Conservation (phyloP, 371 early-diverging fungal species). For the Blyttiomyces sp. region DNA sequence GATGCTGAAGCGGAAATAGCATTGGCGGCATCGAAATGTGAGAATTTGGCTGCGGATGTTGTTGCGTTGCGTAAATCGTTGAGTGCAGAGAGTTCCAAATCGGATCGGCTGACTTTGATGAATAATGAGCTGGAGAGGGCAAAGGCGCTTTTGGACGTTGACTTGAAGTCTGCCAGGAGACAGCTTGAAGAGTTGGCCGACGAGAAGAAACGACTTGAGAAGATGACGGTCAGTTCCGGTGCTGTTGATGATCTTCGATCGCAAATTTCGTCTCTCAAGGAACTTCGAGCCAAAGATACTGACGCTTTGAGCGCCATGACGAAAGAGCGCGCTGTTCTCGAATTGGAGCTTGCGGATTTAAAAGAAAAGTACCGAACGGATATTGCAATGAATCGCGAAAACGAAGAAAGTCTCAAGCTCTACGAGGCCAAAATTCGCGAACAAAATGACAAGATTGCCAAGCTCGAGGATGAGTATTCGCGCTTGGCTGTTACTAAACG, state of each 20-base stretch:
- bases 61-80: slow-evolving; percentile 2
- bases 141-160: slow-evolving; percentile 24
- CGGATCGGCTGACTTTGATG: background rate
- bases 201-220: slow-evolving; percentile 8
- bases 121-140: slow-evolving; percentile 21
- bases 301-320: slow-evolving; percentile 17
- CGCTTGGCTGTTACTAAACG: too few species aligned
- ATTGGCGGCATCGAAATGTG: slow-evolving; percentile 10
- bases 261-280: slow-evolving; percentile 6
- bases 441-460: too few species aligned
- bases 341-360: slow-evolving; percentile 21
- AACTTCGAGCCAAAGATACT: slow-evolving; percentile 3
- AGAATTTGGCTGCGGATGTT: slow-evolving; percentile 6
- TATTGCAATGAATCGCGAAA: background rate
- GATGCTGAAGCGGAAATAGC: background rate
- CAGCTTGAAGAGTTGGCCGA: slow-evolving; percentile 15
- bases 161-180: slow-evolving; percentile 15
- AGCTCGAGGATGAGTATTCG: too few species aligned
- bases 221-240: background rate
- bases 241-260: background rate
- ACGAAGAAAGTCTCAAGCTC: background rate
- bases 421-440: background rate
- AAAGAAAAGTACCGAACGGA: slow-evolving; percentile 1
- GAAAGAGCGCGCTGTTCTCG: slow-evolving; percentile 25
- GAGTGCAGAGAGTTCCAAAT: slow-evolving; percentile 5